These are phyloP conservation scores for Pulveroboletus sp. DNA, from an alignment of 768 basidiomycete genomes.

Conservation along the genomic window DNA sequence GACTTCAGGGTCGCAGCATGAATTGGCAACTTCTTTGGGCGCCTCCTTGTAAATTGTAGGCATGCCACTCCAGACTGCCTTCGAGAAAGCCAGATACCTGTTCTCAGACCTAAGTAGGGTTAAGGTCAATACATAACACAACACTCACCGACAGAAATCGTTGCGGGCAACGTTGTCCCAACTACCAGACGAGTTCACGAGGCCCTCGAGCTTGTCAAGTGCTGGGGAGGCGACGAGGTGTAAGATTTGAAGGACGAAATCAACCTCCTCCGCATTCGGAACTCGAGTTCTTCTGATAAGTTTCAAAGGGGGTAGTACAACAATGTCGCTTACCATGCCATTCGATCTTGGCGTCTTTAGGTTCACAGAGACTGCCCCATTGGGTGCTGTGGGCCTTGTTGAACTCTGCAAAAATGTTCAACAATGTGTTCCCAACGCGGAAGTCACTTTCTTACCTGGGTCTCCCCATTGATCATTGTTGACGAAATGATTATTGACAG, in stretches of 20 bases:
- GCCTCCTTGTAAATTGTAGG: slow-evolving; percentile 62
- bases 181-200: slow-evolving; percentile 48
- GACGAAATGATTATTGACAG: slow-evolving; percentile 73
- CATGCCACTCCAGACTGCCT: slow-evolving; percentile 75
- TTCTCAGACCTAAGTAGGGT: slow-evolving; percentile 1
- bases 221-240: slow-evolving; percentile 63
- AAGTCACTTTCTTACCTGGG: slow-evolving; percentile 47
- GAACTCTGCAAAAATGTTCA: slow-evolving; percentile 44
- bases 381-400: slow-evolving; percentile 56
- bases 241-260: slow-evolving; percentile 75
- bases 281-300: slow-evolving; percentile 34
- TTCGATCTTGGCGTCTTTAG: slow-evolving; percentile 74
- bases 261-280: slow-evolving; percentile 56
- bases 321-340: slow-evolving; percentile 67
- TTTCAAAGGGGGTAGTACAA: slow-evolving; percentile 7
- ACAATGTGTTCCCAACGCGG: slow-evolving; percentile 6
- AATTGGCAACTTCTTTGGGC: slow-evolving; percentile 52
- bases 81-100: slow-evolving; percentile 65
- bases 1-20: slow-evolving; percentile 54
- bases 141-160: slow-evolving; percentile 74
- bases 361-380: slow-evolving; percentile 80
- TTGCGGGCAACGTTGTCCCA: slow-evolving; percentile 71
- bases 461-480: slow-evolving; percentile 79
- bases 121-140: not conserved
- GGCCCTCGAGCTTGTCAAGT: slow-evolving; percentile 59